phyloP scores from a whole-genome alignment of 495 filamentous ascomycete species.

The Rostrohypoxylon terebratum region DNA sequence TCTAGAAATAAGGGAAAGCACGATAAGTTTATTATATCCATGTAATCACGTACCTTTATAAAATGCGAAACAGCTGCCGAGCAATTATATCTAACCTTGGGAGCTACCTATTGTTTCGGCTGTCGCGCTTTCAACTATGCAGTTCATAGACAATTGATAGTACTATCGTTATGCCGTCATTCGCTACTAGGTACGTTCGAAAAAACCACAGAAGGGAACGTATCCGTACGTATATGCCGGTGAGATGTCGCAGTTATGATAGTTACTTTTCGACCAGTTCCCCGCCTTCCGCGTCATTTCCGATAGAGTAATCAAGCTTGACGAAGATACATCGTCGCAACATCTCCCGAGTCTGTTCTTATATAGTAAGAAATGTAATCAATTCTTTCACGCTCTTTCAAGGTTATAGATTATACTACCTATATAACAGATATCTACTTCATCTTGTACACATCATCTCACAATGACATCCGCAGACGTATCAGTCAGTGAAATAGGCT shows the following conservation, averaged over 20 bases:
- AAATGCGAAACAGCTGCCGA: no score
- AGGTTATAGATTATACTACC: no score
- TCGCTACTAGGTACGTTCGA: no score
- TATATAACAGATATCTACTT: neutral
- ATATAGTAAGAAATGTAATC: neutral
- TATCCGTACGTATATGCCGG: neutral
- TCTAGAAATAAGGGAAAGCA: neutral
- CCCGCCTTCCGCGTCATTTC: neutral
- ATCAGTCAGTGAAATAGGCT: slow-evolving; percentile 9
- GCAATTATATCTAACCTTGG: no score
- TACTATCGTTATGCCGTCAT: neutral
- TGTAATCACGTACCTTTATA: no score
- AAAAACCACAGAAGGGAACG: no score
- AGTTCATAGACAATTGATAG: no score
- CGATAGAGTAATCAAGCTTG: neutral
- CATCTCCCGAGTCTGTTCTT: no score
- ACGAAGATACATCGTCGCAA: neutral
- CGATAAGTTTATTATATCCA: neutral
- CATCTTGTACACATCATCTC: neutral
- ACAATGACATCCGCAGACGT: neutral
- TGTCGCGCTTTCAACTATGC: neutral
- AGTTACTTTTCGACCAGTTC: neutral
- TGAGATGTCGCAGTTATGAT: neutral
- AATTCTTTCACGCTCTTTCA: no score
- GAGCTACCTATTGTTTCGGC: no score